Percentiles rank a stretch among this genome's conserved stretches.
Evolutionary conservation across 164 flowering plant genomes (phyloP).

Genomic region (Nymphaea colorata): DNA sequence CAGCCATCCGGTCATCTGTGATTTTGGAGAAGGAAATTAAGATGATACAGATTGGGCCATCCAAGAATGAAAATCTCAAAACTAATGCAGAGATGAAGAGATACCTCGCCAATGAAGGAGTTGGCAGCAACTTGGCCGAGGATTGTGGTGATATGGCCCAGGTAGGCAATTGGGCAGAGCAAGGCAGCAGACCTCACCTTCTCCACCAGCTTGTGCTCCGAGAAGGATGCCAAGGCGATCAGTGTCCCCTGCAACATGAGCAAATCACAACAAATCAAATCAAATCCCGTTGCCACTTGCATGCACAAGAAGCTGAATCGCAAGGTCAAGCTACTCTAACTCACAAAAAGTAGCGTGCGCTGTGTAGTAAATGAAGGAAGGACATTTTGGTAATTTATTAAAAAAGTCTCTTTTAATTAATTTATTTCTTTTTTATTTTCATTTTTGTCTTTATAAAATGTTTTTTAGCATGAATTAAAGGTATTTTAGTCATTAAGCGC

Average conservation of each 20-base stretch:
- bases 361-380: neutral
- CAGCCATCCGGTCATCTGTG: constrained; percentile 11
- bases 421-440: no score
- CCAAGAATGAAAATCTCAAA: no score
- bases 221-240: constrained; percentile 55
- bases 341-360: no score
- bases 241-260: constrained; percentile 46
- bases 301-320: neutral
- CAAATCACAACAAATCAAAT: neutral
- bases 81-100: neutral
- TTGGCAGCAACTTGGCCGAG: constrained; percentile 43
- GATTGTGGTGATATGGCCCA: constrained; percentile 41
- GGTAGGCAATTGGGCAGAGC: constrained; percentile 65
- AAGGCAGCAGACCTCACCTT: constrained; percentile 57
- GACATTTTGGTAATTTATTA: neutral
- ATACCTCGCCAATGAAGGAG: constrained; percentile 41
- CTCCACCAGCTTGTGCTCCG: constrained; percentile 28
- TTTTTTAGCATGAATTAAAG: no score
- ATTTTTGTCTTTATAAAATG: no score
- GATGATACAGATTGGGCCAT: no score
- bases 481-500: no score
- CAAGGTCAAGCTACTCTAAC: no score
- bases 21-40: no score
- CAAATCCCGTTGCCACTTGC: neutral
- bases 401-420: no score